Conservation (phyloP, 495 filamentous ascomycete genomes). For the Usnea hakonensis region DNA sequence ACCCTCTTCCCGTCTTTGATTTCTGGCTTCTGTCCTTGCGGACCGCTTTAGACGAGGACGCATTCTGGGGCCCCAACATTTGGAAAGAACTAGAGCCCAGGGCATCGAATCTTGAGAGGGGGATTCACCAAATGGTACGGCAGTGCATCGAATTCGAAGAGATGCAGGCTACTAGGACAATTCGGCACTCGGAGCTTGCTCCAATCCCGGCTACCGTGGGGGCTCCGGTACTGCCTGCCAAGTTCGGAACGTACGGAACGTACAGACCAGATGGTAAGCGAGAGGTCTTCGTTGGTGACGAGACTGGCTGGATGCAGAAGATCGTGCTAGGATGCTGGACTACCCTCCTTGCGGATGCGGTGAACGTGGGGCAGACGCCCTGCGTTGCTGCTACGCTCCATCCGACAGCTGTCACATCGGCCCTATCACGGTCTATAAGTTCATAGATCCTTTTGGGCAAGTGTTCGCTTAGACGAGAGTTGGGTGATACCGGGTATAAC, state of each 20-base stretch:
- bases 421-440: neutral
- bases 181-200: neutral
- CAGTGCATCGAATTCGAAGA: slow-evolving; percentile 43
- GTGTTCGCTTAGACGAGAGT: neutral
- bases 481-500: neutral
- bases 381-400: neutral
- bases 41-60: slow-evolving; percentile 44
- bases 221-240: neutral
- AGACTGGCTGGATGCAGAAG: slow-evolving; percentile 18
- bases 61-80: slow-evolving; percentile 50
- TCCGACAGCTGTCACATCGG: neutral
- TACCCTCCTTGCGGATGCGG: slow-evolving; percentile 13
- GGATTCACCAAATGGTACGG: slow-evolving; percentile 46
- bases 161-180: slow-evolving; percentile 1
- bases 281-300: slow-evolving; percentile 5
- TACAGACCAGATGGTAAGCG: slow-evolving; percentile 11
- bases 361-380: slow-evolving; percentile 11
- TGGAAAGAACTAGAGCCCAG: slow-evolving; percentile 49
- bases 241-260: slow-evolving; percentile 2
- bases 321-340: slow-evolving; percentile 18
- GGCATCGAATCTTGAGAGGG: slow-evolving; percentile 42
- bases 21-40: slow-evolving; percentile 50
- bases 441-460: neutral
- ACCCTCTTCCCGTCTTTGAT: slow-evolving; percentile 37
- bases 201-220: slow-evolving; percentile 10